Percentiles rank a stretch among this genome's conserved stretches.
phyloP scores from a whole-genome alignment of 331 rosid species.

The Malus hybrid region DNA sequence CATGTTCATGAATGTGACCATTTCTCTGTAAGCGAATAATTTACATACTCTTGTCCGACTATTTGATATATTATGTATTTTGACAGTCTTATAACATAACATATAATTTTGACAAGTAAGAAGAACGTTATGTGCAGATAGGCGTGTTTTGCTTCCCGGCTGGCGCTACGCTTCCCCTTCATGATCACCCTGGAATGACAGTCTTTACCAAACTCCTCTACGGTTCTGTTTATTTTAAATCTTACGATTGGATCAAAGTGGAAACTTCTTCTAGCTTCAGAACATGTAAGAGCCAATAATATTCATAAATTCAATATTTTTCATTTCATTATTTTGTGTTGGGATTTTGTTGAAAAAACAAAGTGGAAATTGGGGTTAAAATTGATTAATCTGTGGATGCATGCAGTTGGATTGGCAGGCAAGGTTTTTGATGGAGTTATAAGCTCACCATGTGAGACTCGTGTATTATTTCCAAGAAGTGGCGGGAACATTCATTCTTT shows the following conservation, averaged over 20 bases:
- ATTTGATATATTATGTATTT: neutral
- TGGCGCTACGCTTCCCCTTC: constrained; percentile 50
- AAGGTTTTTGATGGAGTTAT: constrained; percentile 28
- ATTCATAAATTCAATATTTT: neutral
- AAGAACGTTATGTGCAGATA: constrained; percentile 24
- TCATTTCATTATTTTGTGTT: no score
- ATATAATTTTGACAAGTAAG: neutral
- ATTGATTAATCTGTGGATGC: neutral
- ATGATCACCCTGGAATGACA: constrained; percentile 66
- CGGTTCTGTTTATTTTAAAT: constrained; percentile 41
- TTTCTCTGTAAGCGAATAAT: constrained; percentile 34
- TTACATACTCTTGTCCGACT: neutral
- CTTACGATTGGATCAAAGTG: constrained; percentile 54
- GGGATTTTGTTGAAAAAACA: no score
- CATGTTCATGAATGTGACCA: constrained; percentile 54
- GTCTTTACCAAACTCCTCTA: constrained; percentile 55
- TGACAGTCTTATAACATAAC: neutral
- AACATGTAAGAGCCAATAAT: constrained; percentile 29
- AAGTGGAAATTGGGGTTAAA: neutral
- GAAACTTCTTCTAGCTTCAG: constrained; percentile 4
- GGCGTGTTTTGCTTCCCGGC: constrained; percentile 60
- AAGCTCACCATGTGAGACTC: constrained; percentile 38
- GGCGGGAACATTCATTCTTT: constrained; percentile 73
- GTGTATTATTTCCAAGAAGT: constrained; percentile 44
- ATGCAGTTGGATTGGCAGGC: constrained; percentile 52